Conservation (phyloP, 176 grass and related monocot genomes). For the Phoenix roebelenii region DNA sequence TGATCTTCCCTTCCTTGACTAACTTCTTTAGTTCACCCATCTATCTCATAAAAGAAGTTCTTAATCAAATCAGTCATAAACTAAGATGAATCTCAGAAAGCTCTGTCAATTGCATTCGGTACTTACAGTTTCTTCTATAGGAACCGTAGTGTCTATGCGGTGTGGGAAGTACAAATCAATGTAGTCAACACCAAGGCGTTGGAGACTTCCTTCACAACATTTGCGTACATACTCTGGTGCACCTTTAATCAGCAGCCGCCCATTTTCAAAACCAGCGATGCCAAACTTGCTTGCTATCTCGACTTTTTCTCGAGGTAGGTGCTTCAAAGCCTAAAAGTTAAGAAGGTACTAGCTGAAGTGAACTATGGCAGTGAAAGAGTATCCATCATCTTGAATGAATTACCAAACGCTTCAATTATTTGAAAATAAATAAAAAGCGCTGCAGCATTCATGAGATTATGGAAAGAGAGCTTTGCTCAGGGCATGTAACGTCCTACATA, state of each 20-base stretch:
- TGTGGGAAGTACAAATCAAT: conserved; percentile 87
- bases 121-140: conserved; percentile 79
- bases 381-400: too few species aligned
- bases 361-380: too few species aligned
- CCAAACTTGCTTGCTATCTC: conserved; percentile 75
- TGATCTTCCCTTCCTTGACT: conserved; percentile 65
- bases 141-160: conserved; percentile 57
- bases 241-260: conserved; percentile 48
- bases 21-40: conserved; percentile 68
- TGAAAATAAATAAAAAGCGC: not conserved
- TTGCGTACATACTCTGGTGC: conserved; percentile 46
- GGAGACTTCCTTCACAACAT: conserved; percentile 52
- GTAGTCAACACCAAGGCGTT: conserved; percentile 52
- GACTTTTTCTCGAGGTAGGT: conserved; percentile 53
- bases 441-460: not conserved
- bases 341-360: not conserved
- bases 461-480: conserved; percentile 5
- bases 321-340: conserved; percentile 52
- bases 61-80: too few species aligned
- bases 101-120: not conserved
- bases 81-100: too few species aligned
- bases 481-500: not conserved
- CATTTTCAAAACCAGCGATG: conserved; percentile 28
- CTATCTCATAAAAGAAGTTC: conserved; percentile 8
- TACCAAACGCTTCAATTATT: not conserved